Evolutionary conservation across 148 eudicot genomes (phyloP).

Genomic region (Silene conica): DNA sequence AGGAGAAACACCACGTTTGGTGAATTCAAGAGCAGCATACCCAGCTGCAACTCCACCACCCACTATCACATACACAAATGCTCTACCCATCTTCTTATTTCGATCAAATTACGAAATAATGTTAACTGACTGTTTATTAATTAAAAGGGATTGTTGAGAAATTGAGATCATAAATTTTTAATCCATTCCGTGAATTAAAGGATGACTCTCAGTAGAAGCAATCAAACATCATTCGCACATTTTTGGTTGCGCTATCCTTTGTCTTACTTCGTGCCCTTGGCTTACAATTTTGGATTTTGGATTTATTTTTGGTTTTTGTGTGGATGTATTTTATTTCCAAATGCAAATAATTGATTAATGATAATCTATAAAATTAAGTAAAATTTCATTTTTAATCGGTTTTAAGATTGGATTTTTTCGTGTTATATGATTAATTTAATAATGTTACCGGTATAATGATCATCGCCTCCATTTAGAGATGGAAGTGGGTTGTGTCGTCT

Average conservation of each 20-base stretch:
- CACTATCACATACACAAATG: slow-evolving; percentile 81
- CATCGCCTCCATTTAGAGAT: no score
- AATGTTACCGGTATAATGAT: no score
- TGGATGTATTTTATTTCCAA: not conserved
- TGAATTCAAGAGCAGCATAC: slow-evolving; percentile 88
- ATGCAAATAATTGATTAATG: no score
- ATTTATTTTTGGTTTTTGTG: not conserved
- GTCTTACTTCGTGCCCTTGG: not conserved
- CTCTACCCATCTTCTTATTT: slow-evolving; percentile 59
- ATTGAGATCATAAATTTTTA: not conserved
- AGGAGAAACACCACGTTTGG: slow-evolving; percentile 54
- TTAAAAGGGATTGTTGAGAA: not conserved
- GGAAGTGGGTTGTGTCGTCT: no score
- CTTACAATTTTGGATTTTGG: slow-evolving; percentile 1
- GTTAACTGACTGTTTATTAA: not conserved
- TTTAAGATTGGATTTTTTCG: no score
- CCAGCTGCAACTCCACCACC: slow-evolving; percentile 99
- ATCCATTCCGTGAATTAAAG: slow-evolving; percentile 1
- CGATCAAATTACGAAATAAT: not conserved
- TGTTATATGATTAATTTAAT: no score
- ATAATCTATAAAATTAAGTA: no score
- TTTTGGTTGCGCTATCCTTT: slow-evolving; percentile 7
- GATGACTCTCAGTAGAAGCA: not conserved
- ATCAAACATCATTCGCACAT: slow-evolving; percentile 4
- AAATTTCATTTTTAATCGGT: no score